These are phyloP conservation scores for Aspergillus niger DNA, from an alignment of 2,329 filamentous ascomycete species.

Conservation along the genomic window DNA sequence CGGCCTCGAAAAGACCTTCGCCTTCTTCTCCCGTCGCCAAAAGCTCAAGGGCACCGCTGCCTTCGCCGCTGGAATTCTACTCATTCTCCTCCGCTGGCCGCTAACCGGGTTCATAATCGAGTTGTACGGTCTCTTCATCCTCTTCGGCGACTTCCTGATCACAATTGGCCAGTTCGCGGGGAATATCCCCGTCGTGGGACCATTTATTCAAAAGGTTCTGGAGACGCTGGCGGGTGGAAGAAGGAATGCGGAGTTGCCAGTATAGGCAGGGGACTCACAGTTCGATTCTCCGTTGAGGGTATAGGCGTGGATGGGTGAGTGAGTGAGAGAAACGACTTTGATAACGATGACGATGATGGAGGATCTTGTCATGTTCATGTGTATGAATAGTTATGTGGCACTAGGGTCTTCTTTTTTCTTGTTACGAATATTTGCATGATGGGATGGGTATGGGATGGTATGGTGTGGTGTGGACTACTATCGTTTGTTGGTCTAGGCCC, in stretches of 20 bases:
- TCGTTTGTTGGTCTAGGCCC: neutral
- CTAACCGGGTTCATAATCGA: constrained; percentile 89
- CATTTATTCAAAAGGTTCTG: constrained; percentile 75
- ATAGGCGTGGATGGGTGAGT: neutral
- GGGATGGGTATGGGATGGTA: neutral
- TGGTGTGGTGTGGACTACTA: neutral
- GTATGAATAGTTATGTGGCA: neutral
- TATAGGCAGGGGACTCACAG: constrained; percentile 21
- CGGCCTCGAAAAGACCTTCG: constrained; percentile 82
- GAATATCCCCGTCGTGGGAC: constrained; percentile 80
- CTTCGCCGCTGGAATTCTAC: constrained; percentile 77
- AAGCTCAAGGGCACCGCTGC: constrained; percentile 90
- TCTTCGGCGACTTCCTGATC: constrained; percentile 95
- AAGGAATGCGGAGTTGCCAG: constrained; percentile 69
- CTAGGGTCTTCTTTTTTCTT: too few species aligned
- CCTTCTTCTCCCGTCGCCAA: constrained; percentile 92
- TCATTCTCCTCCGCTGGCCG: constrained; percentile 90
- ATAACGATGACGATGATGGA: neutral
- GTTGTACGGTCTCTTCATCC: constrained; percentile 84
- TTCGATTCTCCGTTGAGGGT: neutral
- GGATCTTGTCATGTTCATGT: neutral
- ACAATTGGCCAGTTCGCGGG: constrained; percentile 88
- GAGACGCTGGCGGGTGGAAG: constrained; percentile 70
- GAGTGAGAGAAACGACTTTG: neutral
- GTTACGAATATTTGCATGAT: neutral